Evolutionary conservation across 2,329 filamentous ascomycete species (phyloP), one percentile per base, ranked within the genome.

Genomic region (Ophiostoma tasmaniense): DNA sequence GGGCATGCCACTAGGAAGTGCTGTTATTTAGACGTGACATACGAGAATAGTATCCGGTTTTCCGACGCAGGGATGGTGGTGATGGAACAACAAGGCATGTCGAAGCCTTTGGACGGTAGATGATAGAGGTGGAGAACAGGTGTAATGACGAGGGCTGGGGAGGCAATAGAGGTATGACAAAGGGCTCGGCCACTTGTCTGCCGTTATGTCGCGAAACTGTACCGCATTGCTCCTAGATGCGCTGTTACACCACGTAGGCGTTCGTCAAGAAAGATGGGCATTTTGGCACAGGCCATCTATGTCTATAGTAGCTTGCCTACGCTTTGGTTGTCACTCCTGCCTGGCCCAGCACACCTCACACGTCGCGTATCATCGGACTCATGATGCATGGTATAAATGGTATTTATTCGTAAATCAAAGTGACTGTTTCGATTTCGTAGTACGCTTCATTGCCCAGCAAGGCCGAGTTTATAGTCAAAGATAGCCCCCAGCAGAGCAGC

Each of bases 41-140:
- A 73, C 72, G 76, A 76, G 74, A 80, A 80, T 80, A 79, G 79
- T 77, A 81, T 78, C 74, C 77, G 61, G 61, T 64, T 64, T 64
- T 39, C 30, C 33, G 61, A 64, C 13, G 61, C 37, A 64, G 61
- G 59, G 75, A 64, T 64, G 61, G 30, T 39, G 61, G 33, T 64
- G 61, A 64, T 39, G 61, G 61, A 35, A 3, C 33, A 11, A 39
- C 3, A 20, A 22, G 33, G 59, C 25, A 61, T 61, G 2, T 2
- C 55, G 55, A 30, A 30, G 59, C 5, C 59, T 61, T 30, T 33
- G 25, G 66, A 22, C 28, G 42, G 17, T 45, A 45, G 17, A 55
- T 55, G 10, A 22, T 25, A 55, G 22, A 55, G 10, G 50, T 25
- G 25, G 50, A 55, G 50, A 13, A 55, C 50, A 22, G 50, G 11